Evolutionary conservation across 2,329 filamentous ascomycete genomes (phyloP).

Genomic region (Penicillium aurantiogriseum): DNA sequence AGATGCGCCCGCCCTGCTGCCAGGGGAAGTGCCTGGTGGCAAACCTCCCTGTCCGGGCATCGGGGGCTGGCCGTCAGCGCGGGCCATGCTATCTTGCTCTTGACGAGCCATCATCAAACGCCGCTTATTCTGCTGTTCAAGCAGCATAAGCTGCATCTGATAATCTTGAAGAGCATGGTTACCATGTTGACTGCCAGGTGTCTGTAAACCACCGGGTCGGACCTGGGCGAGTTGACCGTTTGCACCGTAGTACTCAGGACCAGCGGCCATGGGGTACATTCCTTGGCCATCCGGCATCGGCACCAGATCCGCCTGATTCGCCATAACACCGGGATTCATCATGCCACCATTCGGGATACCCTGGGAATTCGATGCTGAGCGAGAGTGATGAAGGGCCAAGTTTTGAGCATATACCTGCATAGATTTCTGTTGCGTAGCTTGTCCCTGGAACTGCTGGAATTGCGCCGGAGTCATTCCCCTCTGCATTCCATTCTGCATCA

Average conservation of each 20-base stretch:
- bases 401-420: conserved; percentile 85
- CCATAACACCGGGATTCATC: conserved; percentile 63
- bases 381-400: conserved; percentile 74
- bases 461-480: conserved; percentile 71
- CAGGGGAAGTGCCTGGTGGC: conserved; percentile 57
- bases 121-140: conserved; percentile 69
- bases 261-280: conserved; percentile 41
- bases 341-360: conserved; percentile 73
- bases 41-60: conserved; percentile 49
- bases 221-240: conserved; percentile 54
- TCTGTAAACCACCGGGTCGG: conserved; percentile 40
- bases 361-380: conserved; percentile 76
- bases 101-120: conserved; percentile 64
- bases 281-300: conserved; percentile 62
- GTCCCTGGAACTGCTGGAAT: conserved; percentile 64
- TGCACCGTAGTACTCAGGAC: conserved; percentile 57
- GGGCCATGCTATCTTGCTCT: conserved; percentile 62
- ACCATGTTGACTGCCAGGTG: conserved; percentile 43
- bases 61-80: conserved; percentile 49
- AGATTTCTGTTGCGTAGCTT: conserved; percentile 72
- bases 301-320: conserved; percentile 80
- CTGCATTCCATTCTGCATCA: conserved; percentile 67
- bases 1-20: conserved; percentile 57
- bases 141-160: conserved; percentile 68
- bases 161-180: conserved; percentile 69